Evolutionary conservation across 2,329 filamentous ascomycete species (phyloP), one percentile per base, ranked within the genome.

Genomic region (Verticillium dahliae): DNA sequence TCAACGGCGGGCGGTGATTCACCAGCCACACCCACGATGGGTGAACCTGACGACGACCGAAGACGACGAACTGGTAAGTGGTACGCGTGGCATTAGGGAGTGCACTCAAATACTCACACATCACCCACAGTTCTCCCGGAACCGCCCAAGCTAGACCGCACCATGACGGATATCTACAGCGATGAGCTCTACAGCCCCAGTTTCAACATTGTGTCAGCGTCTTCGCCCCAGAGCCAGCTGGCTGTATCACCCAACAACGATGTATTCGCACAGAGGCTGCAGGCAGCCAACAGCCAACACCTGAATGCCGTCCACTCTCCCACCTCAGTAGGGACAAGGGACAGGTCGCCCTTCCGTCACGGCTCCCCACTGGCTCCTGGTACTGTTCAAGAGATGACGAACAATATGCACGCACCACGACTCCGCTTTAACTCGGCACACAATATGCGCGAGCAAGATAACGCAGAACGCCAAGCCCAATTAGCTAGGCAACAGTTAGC

Each of bases 161-260:
- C 92, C 0, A 91, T 95, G 77, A 94, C 92, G 18, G 92, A 96
- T 70, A 84, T 91, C 58, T 94, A 90, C 70, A 84, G 86, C 69
- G 93, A 97, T 72, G 91, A 95, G 73, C 82, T 96, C 1, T 96
- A 91, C 79, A 92, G 89, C 68, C 88, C 90, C 0, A 83, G 81
- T 67, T 86, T 87, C 63, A 80, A 79, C 38, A 80, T 87, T 69
- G 83, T 83, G 0, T 81, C 85, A 0, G 59, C 64, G 14, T 77
- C 85, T 4, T 77, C 85, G 3, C 80, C 82, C 11, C 76, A 80
- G 9, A 70, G 74, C 65, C 78, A 74, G 31, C 72, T 79, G 35
- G 73, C 80, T 56, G 75, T 83, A 57, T 84, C 87, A 13, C 76
- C 81, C 13, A 75, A 72, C 60, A 83, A 84, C 67, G 80, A 86